Evolutionary conservation across 2,329 filamentous ascomycete genomes (phyloP), one percentile per base, ranked within the genome.

Genomic region (Lasiodiplodia theobromae): DNA sequence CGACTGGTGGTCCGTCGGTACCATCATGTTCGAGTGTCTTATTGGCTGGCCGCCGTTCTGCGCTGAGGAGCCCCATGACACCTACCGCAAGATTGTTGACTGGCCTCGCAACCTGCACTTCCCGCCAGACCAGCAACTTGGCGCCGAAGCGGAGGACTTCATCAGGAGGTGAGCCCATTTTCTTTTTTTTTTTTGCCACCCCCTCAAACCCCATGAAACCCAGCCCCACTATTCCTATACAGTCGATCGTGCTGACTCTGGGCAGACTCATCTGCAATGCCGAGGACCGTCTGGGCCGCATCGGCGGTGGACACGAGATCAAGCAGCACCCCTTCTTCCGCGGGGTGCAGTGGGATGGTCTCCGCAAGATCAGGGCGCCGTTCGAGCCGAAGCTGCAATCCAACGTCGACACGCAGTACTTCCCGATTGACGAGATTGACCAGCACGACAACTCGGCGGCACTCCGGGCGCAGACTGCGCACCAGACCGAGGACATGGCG

Each of bases 31-130:
- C 76, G 96, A 99, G 82, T 99, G 96, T 81, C 86, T 99, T 73
- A 94, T 99, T 70, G 96, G 96, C 75, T 99, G 96, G 96, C 96
- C 96, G 67, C 96, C 96, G 37, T 99, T 99, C 87, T 99, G 96
- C 80, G 95, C 96, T 23, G 96, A 99, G 80, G 95, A 98, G 78
- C 92, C 94, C 70, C 95, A 97, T 77, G 96, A 98, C 80, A 98
- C 96, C 1, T 99, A 99, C 83, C 91, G 95, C 73, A 99, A 99
- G 87, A 99, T 99, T 80, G 94, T 99, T 75, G 97, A 97, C 83
- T 99, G 96, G 96, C 90, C 93, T 68, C 91, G 97, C 77, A 94
- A 95, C 69, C 84, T 99, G 58, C 97, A 97, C 81, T 98, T 99
- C 85, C 96, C 96, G 0, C 94, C 97, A 70, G 96, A 99, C 80